Percentiles rank a stretch among this genome's conserved stretches.
Conservation (phyloP, 1,139 yeast species). For the Suhomyces maxii region DNA sequence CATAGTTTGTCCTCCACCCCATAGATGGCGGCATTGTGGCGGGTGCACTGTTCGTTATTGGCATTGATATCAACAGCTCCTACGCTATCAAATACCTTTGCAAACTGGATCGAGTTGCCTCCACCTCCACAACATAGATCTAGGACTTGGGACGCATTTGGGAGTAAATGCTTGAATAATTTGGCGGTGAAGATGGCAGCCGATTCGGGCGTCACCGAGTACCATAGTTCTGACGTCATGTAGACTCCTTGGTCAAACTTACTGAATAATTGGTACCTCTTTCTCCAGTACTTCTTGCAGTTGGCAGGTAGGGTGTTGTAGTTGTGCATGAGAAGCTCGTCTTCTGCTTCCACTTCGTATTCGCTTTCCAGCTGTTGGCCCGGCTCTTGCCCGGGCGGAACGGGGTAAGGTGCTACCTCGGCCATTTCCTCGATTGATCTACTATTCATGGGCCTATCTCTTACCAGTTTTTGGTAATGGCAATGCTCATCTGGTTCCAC, state of each 20-base stretch:
- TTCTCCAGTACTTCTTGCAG: conserved; percentile 58
- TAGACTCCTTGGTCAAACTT: conserved; percentile 68
- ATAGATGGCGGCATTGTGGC: conserved; percentile 73
- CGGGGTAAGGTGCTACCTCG: too few species aligned
- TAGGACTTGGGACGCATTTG: conserved; percentile 46
- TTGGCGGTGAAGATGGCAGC: conserved; percentile 67
- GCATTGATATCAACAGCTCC: conserved; percentile 68
- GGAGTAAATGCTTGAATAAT: conserved; percentile 42
- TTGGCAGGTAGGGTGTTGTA: conserved; percentile 40
- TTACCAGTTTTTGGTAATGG: background rate
- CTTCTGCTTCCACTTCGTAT: conserved; percentile 23
- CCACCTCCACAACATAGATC: conserved; percentile 97
- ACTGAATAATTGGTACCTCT: conserved; percentile 59
- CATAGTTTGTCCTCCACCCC: conserved; percentile 51
- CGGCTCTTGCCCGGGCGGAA: too few species aligned
- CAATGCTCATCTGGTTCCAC: too few species aligned
- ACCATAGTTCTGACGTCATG: conserved; percentile 82
- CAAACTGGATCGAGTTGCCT: conserved; percentile 87
- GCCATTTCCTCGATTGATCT: background rate
- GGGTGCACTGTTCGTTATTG: conserved; percentile 64
- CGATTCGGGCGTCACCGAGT: conserved; percentile 84
- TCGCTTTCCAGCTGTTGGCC: conserved; percentile 7
- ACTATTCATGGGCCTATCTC: conserved; percentile 1
- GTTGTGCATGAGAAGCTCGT: conserved; percentile 42
- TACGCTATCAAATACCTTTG: conserved; percentile 54